These are phyloP conservation scores for Phoma sp. DNA, from an alignment of 2,329 filamentous ascomycete genomes.

Conservation along the genomic window DNA sequence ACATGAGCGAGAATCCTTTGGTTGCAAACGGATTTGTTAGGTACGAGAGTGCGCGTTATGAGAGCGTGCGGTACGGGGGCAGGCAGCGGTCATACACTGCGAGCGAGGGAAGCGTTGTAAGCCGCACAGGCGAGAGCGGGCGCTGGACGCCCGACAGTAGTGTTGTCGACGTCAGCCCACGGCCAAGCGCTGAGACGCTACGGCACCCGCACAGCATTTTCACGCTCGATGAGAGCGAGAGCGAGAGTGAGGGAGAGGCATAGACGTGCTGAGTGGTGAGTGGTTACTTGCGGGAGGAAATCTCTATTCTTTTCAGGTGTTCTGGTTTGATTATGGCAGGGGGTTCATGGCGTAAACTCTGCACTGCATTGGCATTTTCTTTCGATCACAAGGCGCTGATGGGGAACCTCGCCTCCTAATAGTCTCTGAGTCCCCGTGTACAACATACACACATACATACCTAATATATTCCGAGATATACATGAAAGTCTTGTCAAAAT, in stretches of 20 bases:
- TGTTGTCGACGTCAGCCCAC: constrained; percentile 46
- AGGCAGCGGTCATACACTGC: not conserved
- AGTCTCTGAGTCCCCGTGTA: constrained; percentile 12
- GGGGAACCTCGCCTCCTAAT: constrained; percentile 15
- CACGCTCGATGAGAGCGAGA: constrained; percentile 31
- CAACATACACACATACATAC: not conserved
- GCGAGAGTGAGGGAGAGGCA: constrained; percentile 17
- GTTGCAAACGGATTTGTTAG: constrained; percentile 49
- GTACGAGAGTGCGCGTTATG: constrained; percentile 31
- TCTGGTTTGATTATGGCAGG: too few species aligned
- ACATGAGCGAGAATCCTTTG: constrained; percentile 32
- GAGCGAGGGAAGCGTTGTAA: constrained; percentile 17
- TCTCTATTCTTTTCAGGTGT: too few species aligned
- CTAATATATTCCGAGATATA: too few species aligned
- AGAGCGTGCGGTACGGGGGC: too few species aligned
- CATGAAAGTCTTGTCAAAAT: not conserved
- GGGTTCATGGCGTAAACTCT: too few species aligned
- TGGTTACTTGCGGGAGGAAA: too few species aligned
- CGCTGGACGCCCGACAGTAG: constrained; percentile 49
- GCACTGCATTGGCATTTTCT: too few species aligned
- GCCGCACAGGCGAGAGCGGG: constrained; percentile 20
- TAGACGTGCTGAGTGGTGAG: not conserved
- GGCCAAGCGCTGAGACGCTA: constrained; percentile 48
- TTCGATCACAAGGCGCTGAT: constrained; percentile 1
- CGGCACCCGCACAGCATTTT: constrained; percentile 33